Conservation (phyloP, 768 basidiomycete genomes). For the Dacryopinax primogenitus region DNA sequence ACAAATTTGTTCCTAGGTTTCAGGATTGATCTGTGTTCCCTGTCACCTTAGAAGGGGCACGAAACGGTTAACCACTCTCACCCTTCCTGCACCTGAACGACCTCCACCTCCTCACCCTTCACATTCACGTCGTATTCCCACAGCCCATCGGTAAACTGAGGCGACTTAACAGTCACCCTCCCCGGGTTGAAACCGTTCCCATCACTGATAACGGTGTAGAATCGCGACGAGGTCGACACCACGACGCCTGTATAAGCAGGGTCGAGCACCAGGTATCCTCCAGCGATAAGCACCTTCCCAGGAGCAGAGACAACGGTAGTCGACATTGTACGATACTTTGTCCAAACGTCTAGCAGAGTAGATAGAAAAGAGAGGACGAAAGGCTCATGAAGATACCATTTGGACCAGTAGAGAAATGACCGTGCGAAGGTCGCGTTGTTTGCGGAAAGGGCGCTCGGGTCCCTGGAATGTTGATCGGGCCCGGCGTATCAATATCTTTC, state of each 20-base stretch:
- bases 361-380: background rate
- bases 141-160: conserved; percentile 71
- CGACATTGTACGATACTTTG: background rate
- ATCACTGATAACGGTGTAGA: conserved; percentile 65
- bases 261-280: conserved; percentile 95
- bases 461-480: too few relatives aligned
- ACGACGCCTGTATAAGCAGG: conserved; percentile 72
- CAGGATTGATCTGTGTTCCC: background rate
- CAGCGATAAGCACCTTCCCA: conserved; percentile 89
- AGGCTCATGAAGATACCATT: background rate
- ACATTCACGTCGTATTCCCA: conserved; percentile 55
- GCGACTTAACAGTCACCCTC: conserved; percentile 63
- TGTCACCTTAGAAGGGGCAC: background rate
- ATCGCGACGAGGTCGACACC: conserved; percentile 83
- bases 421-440: background rate
- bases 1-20: conserved; percentile 78
- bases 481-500: too few relatives aligned
- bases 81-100: conserved; percentile 9
- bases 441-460: background rate
- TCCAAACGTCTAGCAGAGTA: background rate
- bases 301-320: conserved; percentile 75
- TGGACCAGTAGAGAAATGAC: background rate
- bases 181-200: conserved; percentile 25
- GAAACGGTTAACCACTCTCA: background rate
- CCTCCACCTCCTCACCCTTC: conserved; percentile 10